Evolutionary conservation across 371 early-diverging fungal genomes (phyloP).

Genomic region (Lichtheimia hyalospora): DNA sequence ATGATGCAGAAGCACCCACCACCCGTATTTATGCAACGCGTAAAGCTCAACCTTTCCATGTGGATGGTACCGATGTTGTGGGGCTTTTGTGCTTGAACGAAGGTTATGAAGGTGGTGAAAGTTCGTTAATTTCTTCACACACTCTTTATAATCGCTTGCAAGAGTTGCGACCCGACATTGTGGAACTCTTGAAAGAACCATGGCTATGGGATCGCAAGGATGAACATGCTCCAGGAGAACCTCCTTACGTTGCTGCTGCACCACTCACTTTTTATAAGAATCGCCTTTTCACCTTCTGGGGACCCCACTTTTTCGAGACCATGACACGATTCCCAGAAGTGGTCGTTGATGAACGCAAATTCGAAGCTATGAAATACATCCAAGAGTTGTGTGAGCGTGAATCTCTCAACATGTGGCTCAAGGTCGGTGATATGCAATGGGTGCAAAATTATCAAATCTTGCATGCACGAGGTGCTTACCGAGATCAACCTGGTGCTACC

Average conservation of each 20-base stretch:
- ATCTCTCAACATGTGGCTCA: conserved; percentile 39
- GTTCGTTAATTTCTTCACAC: conserved; percentile 42
- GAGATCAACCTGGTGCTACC: conserved; percentile 26
- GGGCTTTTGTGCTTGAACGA: conserved; percentile 34
- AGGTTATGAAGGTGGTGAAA: conserved; percentile 37
- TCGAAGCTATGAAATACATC: conserved; percentile 43
- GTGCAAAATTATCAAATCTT: conserved; percentile 46
- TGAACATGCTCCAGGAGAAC: conserved; percentile 34
- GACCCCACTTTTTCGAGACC: conserved; percentile 48
- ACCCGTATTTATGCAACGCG: conserved; percentile 52
- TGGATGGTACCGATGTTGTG: conserved; percentile 46
- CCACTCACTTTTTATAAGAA: conserved; percentile 32
- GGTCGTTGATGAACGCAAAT: conserved; percentile 22
- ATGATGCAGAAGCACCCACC: conserved; percentile 36
- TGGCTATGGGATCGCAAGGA: conserved; percentile 50
- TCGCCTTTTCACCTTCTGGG: conserved; percentile 42
- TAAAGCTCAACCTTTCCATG: conserved; percentile 49
- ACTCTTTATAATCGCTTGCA: conserved; percentile 41
- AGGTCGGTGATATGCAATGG: conserved; percentile 45
- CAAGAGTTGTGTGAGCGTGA: conserved; percentile 40
- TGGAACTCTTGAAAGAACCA: conserved; percentile 38
- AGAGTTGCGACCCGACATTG: conserved; percentile 42
- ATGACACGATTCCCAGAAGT: conserved; percentile 39
- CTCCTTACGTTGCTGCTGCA: conserved; percentile 30
- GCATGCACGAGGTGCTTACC: conserved; percentile 45